phyloP scores from a whole-genome alignment of 1,139 yeast species.

The Yamadazyma epiphylla region DNA sequence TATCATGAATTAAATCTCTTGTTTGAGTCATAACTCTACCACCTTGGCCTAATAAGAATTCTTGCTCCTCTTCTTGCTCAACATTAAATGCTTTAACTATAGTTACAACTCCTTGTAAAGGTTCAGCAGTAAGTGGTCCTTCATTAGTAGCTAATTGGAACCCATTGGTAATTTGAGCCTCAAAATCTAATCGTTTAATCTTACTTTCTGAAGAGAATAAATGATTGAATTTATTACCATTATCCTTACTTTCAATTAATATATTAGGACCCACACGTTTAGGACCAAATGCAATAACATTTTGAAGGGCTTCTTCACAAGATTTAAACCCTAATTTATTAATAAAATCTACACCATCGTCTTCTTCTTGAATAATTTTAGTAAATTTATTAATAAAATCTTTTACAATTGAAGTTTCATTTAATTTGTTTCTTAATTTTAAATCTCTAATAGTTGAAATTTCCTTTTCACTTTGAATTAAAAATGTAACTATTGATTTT shows the following conservation, averaged over 20 bases:
- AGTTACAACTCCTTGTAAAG: slow-evolving; percentile 73
- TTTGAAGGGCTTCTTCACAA: slow-evolving; percentile 29
- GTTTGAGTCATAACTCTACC: slow-evolving; percentile 75
- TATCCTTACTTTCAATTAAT: slow-evolving; percentile 51
- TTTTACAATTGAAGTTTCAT: slow-evolving; percentile 10
- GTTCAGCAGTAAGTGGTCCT: slow-evolving; percentile 90
- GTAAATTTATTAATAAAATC: slow-evolving; percentile 8
- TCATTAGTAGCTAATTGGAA: slow-evolving; percentile 78
- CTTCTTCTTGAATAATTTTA: slow-evolving; percentile 23
- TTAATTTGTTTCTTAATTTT: slow-evolving; percentile 7
- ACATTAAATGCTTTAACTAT: slow-evolving; percentile 22
- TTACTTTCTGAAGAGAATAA: slow-evolving; percentile 16
- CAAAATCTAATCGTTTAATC: slow-evolving; percentile 42
- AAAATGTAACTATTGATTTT: slow-evolving; percentile 42
- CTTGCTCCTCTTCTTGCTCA: slow-evolving; percentile 29
- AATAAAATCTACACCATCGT: slow-evolving; percentile 8
- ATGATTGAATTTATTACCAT: slow-evolving; percentile 29
- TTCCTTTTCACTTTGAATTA: slow-evolving; percentile 43
- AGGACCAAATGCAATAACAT: slow-evolving; percentile 73
- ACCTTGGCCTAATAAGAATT: slow-evolving; percentile 37
- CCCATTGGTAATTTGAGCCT: slow-evolving; percentile 72
- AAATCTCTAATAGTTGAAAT: slow-evolving; percentile 21
- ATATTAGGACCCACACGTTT: slow-evolving; percentile 74
- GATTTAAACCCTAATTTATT: slow-evolving; percentile 13
- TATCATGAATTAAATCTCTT: slow-evolving; percentile 68